Conservation (phyloP, 2,329 filamentous ascomycete species). For the Gaeumannomyces sp. region DNA sequence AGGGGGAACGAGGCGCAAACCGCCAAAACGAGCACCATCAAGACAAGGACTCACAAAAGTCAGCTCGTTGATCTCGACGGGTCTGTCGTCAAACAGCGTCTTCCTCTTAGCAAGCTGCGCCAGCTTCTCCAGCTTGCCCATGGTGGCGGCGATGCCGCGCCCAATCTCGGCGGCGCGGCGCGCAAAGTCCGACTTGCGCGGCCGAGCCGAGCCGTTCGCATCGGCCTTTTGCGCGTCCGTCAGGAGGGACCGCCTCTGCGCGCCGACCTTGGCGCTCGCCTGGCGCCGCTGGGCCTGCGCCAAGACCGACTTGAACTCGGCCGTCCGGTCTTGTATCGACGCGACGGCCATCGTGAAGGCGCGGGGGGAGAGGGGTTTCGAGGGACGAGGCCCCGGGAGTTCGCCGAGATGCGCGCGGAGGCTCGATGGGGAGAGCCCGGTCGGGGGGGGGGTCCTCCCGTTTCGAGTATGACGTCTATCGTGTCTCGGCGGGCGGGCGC, state of each 20-base stretch:
- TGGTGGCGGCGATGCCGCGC: slow-evolving; percentile 82
- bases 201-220: slow-evolving; percentile 46
- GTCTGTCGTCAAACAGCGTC: slow-evolving; percentile 93
- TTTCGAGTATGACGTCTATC: too few species aligned
- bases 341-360: slow-evolving; percentile 50
- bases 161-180: slow-evolving; percentile 87
- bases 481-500: too few species aligned
- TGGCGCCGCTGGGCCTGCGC: slow-evolving; percentile 77
- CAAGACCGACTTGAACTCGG: slow-evolving; percentile 90
- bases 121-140: slow-evolving; percentile 90
- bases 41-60: slow-evolving; percentile 60
- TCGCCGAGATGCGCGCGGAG: too few species aligned
- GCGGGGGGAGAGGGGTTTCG: too few species aligned
- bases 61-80: slow-evolving; percentile 93
- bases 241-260: slow-evolving; percentile 75
- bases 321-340: slow-evolving; percentile 93
- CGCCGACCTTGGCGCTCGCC: slow-evolving; percentile 66
- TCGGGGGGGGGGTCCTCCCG: too few species aligned
- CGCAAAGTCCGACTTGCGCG: slow-evolving; percentile 83
- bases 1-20: background rate
- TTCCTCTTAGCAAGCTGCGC: slow-evolving; percentile 93
- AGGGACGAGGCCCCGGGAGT: too few species aligned
- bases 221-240: slow-evolving; percentile 64
- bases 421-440: too few species aligned
- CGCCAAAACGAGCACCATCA: background rate